Evolutionary conservation across 202 grass and related monocot genomes (phyloP).

Genomic region (Brachypodium distachyon): DNA sequence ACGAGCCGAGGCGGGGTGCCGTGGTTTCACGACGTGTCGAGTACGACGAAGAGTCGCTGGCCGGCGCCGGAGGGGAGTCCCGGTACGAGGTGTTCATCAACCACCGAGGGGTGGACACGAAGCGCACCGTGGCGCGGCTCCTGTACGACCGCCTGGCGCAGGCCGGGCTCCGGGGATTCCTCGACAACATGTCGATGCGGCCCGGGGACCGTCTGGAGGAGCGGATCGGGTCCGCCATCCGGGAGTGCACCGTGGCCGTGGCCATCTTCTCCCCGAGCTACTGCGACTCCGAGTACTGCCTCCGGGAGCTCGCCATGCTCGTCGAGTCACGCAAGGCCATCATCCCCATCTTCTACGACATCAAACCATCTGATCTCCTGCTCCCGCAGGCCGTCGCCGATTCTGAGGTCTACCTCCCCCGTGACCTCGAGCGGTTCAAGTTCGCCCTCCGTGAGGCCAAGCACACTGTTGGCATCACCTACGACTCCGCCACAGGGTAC

Average conservation of each 20-base stretch:
- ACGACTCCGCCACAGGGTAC: constrained; percentile 61
- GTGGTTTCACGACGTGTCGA: background rate
- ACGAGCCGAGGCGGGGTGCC: background rate
- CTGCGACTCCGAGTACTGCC: constrained; percentile 72
- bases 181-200: constrained; percentile 71
- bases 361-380: constrained; percentile 63
- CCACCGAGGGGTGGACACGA: constrained; percentile 75
- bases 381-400: constrained; percentile 10
- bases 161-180: constrained; percentile 24
- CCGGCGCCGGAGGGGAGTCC: background rate
- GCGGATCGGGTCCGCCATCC: constrained; percentile 41
- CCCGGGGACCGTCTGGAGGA: constrained; percentile 63
- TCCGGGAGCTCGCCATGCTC: constrained; percentile 62
- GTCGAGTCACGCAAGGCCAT: constrained; percentile 58
- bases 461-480: constrained; percentile 64
- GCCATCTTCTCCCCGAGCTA: constrained; percentile 68
- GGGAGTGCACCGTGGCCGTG: constrained; percentile 50
- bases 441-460: constrained; percentile 53
- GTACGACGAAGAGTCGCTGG: constrained; percentile 14
- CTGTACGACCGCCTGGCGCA: constrained; percentile 49
- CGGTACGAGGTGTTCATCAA: constrained; percentile 81
- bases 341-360: constrained; percentile 80
- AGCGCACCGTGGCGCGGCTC: constrained; percentile 46
- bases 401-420: background rate
- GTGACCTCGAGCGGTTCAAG: constrained; percentile 47